A percentile compares a stretch with the other conserved stretches of the same genome.
Conservation (phyloP, 2,329 filamentous ascomycete species). For the Apiospora marii region DNA sequence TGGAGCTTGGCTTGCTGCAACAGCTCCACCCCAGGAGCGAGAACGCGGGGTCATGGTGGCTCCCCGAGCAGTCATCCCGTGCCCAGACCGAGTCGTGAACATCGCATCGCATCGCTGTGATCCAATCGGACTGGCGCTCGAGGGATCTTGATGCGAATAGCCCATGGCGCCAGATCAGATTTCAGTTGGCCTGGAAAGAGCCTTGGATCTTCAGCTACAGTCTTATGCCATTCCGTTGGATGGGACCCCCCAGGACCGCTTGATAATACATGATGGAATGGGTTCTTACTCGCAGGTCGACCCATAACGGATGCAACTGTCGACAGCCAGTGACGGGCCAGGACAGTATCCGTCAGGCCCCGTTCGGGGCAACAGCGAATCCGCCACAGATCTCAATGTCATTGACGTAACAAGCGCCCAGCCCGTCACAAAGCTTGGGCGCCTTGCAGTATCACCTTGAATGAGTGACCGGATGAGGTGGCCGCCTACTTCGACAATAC, state of each 20-base stretch:
- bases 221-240: background rate
- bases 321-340: background rate
- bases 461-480: background rate
- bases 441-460: background rate
- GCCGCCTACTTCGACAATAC: background rate
- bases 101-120: background rate
- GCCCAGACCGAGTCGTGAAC: background rate
- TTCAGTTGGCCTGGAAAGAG: background rate
- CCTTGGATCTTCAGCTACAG: background rate
- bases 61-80: background rate
- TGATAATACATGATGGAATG: background rate
- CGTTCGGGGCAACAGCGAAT: background rate
- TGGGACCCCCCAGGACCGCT: background rate
- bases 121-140: background rate
- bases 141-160: background rate
- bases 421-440: constrained; percentile 1
- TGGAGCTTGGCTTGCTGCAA: constrained; percentile 7
- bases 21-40: background rate
- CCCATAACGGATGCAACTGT: background rate
- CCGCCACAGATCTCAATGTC: background rate
- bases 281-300: background rate
- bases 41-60: constrained; percentile 18
- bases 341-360: background rate
- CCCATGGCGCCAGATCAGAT: too few relatives aligned
- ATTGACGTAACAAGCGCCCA: constrained; percentile 7